These are phyloP conservation scores for Gastrolobium villosum DNA, from an alignment of 306 rosid species.

Conservation along the genomic window DNA sequence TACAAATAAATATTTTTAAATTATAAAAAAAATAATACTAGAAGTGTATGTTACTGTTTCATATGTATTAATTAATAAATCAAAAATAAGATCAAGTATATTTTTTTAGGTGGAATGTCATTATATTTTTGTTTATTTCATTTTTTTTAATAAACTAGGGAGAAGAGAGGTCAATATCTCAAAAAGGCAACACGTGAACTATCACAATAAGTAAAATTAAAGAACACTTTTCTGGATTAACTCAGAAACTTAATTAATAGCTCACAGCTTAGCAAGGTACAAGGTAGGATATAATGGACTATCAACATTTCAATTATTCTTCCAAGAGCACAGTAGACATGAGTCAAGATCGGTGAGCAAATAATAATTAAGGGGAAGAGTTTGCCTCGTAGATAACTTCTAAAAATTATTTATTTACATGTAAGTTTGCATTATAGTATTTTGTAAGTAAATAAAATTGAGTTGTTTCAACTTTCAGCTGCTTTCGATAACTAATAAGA, in stretches of 20 bases:
- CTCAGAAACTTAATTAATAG: neutral
- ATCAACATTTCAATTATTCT: neutral
- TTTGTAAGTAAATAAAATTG: neutral
- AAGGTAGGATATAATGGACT: neutral
- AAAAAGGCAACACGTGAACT: neutral
- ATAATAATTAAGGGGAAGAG: too few relatives aligned
- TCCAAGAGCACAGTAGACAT: neutral
- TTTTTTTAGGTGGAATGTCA: neutral
- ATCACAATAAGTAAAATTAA: neutral
- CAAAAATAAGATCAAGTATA: neutral
- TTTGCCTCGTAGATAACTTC: too few relatives aligned
- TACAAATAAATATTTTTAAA: neutral
- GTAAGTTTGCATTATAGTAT: neutral
- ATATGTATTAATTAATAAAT: neutral
- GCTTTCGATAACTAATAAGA: too few relatives aligned
- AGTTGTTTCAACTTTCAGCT: neutral
- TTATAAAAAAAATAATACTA: neutral
- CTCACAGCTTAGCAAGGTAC: too few relatives aligned
- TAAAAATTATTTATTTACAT: neutral
- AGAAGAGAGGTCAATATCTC: neutral
- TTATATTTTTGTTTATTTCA: neutral
- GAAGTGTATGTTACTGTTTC: neutral
- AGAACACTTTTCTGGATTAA: constrained; percentile 4
- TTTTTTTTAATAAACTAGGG: neutral
- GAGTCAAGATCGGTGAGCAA: neutral